Evolutionary conservation across 305 asterid species (phyloP).

Genomic region (Caryopteris hybrid): DNA sequence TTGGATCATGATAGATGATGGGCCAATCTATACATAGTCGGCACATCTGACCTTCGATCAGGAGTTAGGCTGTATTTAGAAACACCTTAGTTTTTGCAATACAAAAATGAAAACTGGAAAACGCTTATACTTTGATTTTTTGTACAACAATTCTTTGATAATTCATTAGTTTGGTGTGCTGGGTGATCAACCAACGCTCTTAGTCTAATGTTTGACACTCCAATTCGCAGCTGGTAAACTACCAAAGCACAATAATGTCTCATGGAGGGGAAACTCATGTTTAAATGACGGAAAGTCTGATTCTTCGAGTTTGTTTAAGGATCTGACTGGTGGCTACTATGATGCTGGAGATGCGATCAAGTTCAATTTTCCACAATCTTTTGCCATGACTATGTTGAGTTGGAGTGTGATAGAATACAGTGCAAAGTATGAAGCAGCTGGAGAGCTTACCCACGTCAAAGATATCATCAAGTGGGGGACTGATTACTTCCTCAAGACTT

Average conservation of each 20-base stretch:
- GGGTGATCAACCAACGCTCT: not conserved
- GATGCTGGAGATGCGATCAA: constrained; percentile 97
- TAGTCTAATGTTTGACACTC: constrained; percentile 10
- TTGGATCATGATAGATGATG: not conserved
- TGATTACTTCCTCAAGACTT: constrained; percentile 82
- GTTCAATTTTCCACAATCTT: constrained; percentile 77
- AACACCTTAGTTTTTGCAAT: not conserved
- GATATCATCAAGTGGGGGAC: constrained; percentile 95
- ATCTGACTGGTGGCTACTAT: constrained; percentile 71
- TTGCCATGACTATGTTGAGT: constrained; percentile 93
- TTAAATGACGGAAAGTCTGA: constrained; percentile 40
- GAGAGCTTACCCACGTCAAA: constrained; percentile 76
- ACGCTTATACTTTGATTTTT: not conserved
- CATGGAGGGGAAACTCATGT: constrained; percentile 56
- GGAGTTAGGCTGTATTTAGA: not conserved
- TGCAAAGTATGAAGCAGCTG: constrained; percentile 74
- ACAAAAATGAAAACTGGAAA: not conserved
- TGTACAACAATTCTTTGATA: not conserved
- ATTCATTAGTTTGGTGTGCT: not conserved
- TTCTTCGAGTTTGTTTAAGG: constrained; percentile 30
- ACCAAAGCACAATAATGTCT: constrained; percentile 51
- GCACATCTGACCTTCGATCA: not conserved
- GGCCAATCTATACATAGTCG: not conserved
- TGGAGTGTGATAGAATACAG: constrained; percentile 96
- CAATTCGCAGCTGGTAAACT: constrained; percentile 39